Percentiles rank a stretch among this genome's conserved stretches.
These are phyloP conservation scores for Backusella morwellensis DNA, from an alignment of 192 early-diverging fungal species.

Conservation along the genomic window DNA sequence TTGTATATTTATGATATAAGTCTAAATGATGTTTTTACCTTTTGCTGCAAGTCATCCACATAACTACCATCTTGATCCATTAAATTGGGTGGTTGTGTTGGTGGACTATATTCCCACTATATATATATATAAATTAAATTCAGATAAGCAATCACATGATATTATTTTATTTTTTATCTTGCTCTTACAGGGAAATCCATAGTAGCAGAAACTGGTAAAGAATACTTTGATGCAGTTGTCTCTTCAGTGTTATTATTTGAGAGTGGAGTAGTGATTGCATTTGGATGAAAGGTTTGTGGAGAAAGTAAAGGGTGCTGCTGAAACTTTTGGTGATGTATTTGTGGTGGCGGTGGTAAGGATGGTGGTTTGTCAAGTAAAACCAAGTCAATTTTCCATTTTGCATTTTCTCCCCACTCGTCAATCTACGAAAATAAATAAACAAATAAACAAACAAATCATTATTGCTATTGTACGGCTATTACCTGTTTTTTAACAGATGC, in stretches of 20 bases:
- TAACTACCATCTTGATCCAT: background rate
- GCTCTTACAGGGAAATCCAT: constrained; percentile 16
- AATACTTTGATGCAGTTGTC: background rate
- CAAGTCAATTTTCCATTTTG: constrained; percentile 34
- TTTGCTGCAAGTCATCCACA: background rate
- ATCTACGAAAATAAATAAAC: constrained; percentile 8
- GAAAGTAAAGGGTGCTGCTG: constrained; percentile 3
- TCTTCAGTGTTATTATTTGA: background rate
- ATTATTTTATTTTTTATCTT: background rate
- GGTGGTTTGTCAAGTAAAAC: constrained; percentile 25
- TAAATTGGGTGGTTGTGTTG: background rate
- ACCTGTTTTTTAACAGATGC: constrained; percentile 8
- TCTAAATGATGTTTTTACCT: background rate
- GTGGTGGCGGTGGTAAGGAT: background rate
- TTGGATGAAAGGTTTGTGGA: background rate
- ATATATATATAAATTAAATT: background rate
- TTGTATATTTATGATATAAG: background rate
- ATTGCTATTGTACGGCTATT: background rate
- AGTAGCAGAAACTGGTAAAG: constrained; percentile 6
- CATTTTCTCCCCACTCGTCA: constrained; percentile 34
- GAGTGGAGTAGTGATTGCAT: background rate
- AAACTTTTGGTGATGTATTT: background rate
- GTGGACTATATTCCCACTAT: background rate
- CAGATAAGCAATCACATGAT: background rate
- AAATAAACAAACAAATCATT: background rate